Conservation (phyloP, 805 yeast genomes). For the Saccharomyces eubayanus region DNA sequence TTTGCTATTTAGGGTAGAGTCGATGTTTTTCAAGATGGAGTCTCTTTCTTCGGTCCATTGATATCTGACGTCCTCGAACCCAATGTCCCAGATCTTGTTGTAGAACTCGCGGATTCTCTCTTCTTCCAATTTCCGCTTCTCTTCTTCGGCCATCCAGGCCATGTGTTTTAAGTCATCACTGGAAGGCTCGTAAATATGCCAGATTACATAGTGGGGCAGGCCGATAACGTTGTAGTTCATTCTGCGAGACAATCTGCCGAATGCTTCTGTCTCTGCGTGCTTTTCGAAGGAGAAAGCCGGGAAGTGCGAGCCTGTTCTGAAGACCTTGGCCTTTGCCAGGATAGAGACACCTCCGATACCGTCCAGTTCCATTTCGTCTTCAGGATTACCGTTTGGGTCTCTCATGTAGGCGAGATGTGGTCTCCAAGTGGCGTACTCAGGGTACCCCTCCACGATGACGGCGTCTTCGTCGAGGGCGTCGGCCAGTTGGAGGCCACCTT, state of each 20-base stretch:
- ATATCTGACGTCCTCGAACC: conserved; percentile 66
- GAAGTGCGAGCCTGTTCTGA: conserved; percentile 83
- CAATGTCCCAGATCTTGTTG: conserved; percentile 65
- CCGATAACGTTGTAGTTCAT: conserved; percentile 88
- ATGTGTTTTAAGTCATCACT: conserved; percentile 80
- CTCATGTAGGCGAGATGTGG: conserved; percentile 92
- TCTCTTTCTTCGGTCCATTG: conserved; percentile 69
- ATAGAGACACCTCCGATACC: conserved; percentile 98
- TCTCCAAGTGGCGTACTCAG: conserved; percentile 96
- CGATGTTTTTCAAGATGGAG: conserved; percentile 69
- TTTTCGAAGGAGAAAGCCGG: conserved; percentile 94
- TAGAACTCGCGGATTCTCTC: conserved; percentile 56
- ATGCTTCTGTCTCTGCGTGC: conserved; percentile 97
- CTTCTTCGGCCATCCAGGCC: conserved; percentile 86
- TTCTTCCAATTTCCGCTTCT: conserved; percentile 53
- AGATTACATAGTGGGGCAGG: conserved; percentile 86
- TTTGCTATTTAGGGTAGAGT: conserved; percentile 32
- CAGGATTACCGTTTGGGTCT: conserved; percentile 92
- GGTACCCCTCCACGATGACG: conserved; percentile 94
- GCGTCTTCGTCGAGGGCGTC: conserved; percentile 80
- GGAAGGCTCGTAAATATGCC: conserved; percentile 96
- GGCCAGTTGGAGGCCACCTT: conserved; percentile 73
- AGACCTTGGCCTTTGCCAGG: conserved; percentile 76
- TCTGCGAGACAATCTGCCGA: conserved; percentile 78
- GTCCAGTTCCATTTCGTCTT: conserved; percentile 85